Evolutionary conservation across 495 filamentous ascomycete species (phyloP).

Genomic region (Rhizodiscina lignyota): DNA sequence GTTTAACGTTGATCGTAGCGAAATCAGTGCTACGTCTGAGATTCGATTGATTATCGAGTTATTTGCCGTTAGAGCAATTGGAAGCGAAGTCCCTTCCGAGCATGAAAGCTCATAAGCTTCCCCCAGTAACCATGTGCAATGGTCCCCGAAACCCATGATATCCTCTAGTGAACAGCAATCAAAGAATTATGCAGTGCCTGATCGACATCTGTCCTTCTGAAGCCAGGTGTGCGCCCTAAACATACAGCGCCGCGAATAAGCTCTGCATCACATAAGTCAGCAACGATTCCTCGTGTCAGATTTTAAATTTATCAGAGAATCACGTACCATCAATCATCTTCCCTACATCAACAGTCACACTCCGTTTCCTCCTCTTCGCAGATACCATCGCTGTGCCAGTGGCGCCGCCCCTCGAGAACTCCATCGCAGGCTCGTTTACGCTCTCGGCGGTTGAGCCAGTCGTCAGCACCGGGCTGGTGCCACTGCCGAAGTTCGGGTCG

Average conservation of each 20-base stretch:
- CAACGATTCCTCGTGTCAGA: neutral
- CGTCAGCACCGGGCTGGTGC: neutral
- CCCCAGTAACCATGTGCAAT: too few species aligned
- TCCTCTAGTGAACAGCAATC: slow-evolving; percentile 1
- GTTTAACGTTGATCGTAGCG: too few species aligned
- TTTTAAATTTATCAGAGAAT: slow-evolving; percentile 10
- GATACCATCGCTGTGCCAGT: neutral
- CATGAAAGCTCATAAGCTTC: too few species aligned
- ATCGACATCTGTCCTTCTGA: slow-evolving; percentile 41
- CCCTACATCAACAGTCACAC: slow-evolving; percentile 18
- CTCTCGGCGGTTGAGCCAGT: slow-evolving; percentile 7
- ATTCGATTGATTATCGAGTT: too few species aligned
- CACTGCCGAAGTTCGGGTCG: neutral
- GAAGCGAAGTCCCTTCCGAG: too few species aligned
- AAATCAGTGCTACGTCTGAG: too few species aligned
- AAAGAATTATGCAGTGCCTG: slow-evolving; percentile 25
- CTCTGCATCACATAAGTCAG: slow-evolving; percentile 15
- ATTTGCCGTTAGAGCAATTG: too few species aligned
- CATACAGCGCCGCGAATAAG: slow-evolving; percentile 33
- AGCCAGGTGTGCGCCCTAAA: slow-evolving; percentile 45
- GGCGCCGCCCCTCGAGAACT: neutral
- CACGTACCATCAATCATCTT: slow-evolving; percentile 20
- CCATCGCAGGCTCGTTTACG: slow-evolving; percentile 2
- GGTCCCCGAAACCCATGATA: neutral
- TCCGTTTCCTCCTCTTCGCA: slow-evolving; percentile 7